Base-by-base conservation (phyloP, 225 moss, liverwort and hornwort genomes). In the Asterella californica region DNA sequence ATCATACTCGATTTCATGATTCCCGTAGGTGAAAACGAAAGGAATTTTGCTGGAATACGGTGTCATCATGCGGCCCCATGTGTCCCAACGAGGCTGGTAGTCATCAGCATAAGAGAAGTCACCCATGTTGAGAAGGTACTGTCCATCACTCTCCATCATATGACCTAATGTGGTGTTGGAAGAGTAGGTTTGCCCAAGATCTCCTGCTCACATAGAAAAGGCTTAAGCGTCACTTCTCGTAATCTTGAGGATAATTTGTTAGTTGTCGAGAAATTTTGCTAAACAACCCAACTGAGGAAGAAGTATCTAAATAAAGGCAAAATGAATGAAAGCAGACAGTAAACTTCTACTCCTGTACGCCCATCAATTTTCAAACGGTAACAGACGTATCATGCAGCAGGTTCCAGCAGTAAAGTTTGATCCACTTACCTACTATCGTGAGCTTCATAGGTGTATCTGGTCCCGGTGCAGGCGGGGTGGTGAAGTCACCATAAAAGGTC, bases 41-140 rank as follows among this genome's bases (percentile, higher is more conserved):
- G 88, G 88, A 64, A 81, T 52, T 83, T 83, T 83, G 81, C 88
- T 88, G 38, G 49, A 69, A 76, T 85, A 88, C 10, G 78, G 82
- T 22, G 88, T 85, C 81, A 88, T 73, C 88, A 88, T 88, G 30
- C 88, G 85, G 47, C 88, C 85, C 88, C 88, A 88, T 2, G 88
- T 88, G 72, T 88, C 88, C 88, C 88, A 88, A 53, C 88, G 85
- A 47, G 88, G 85, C 76, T 88, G 88, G 53, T 88, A 88, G 24
- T 69, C 64, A 24, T 88, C 88, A 48, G 83, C 85, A 37, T 88
- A 88, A 15, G 88, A 85, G 76, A 88, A 88, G 81, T 88, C 88
- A 55, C 88, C 88, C 70, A 79, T 82, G 53, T 88, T 88, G 37
- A 88, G 78, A 65, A 88, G 84, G 61, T 81, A 88, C 67, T 85